phyloP scores from a whole-genome alignment of 768 basidiomycete genomes.

The Scleroderma bovista region DNA sequence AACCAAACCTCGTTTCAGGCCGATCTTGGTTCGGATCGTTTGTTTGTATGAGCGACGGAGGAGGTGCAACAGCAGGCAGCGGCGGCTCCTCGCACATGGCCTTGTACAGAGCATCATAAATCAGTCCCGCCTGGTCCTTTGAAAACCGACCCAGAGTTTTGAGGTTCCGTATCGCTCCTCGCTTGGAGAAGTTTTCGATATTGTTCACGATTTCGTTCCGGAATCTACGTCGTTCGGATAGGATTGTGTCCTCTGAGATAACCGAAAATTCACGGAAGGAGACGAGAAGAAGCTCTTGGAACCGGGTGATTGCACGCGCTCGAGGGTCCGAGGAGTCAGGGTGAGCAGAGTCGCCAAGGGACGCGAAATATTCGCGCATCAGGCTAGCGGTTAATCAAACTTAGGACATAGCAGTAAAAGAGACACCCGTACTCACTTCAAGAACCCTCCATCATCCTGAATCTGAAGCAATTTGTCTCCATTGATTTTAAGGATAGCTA shows the following conservation, averaged over 20 bases:
- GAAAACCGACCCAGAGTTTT: conserved; percentile 71
- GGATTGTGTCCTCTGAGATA: conserved; percentile 93
- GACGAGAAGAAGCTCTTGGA: conserved; percentile 94
- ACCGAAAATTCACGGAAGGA: conserved; percentile 97
- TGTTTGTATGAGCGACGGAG: conserved; percentile 48
- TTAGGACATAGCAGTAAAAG: background rate
- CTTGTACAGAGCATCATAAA: conserved; percentile 91
- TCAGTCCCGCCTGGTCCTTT: conserved; percentile 81
- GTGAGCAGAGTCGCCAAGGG: conserved; percentile 90
- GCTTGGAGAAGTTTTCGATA: conserved; percentile 92
- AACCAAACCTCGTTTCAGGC: conserved; percentile 84
- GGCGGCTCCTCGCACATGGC: conserved; percentile 76
- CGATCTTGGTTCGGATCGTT: conserved; percentile 62
- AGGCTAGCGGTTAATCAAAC: conserved; percentile 42
- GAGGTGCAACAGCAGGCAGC: conserved; percentile 45
- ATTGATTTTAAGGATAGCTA: conserved; percentile 96
- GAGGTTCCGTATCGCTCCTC: conserved; percentile 84
- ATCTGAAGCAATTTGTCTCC: conserved; percentile 87
- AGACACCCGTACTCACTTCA: conserved; percentile 54
- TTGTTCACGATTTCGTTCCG: conserved; percentile 86
- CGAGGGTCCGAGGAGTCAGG: conserved; percentile 85
- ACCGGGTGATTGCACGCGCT: conserved; percentile 88
- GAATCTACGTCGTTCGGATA: conserved; percentile 77
- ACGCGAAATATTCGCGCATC: conserved; percentile 93
- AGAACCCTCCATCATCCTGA: conserved; percentile 95